These are phyloP conservation scores for Drechslera avenae DNA, from an alignment of 2,329 filamentous ascomycete species.

Conservation along the genomic window DNA sequence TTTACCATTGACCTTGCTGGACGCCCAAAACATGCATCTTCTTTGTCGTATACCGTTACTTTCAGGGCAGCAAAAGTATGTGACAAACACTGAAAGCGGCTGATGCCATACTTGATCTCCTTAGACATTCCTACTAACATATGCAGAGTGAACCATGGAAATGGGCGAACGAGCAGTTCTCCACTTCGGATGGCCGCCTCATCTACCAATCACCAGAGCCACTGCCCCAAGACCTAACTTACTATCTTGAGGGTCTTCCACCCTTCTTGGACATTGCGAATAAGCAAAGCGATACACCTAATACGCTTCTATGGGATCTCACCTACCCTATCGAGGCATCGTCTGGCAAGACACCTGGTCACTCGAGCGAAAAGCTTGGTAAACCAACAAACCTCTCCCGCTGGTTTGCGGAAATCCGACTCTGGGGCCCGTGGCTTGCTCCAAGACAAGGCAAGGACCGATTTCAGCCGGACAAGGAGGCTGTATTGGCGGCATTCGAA, in stretches of 20 bases:
- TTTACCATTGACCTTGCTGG: conserved; percentile 59
- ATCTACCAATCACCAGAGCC: conserved; percentile 55
- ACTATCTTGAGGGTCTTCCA: conserved; percentile 65
- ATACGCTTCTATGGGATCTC: conserved; percentile 74
- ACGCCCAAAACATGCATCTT: conserved; percentile 51
- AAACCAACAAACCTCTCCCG: conserved; percentile 67
- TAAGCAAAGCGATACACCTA: conserved; percentile 68
- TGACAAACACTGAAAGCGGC: not conserved
- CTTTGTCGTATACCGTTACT: conserved; percentile 71
- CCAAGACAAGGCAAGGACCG: conserved; percentile 77
- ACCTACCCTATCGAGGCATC: conserved; percentile 62
- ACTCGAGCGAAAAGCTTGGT: conserved; percentile 64
- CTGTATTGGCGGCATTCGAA: conserved; percentile 77
- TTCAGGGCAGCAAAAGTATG: conserved; percentile 59
- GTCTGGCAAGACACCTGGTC: conserved; percentile 62
- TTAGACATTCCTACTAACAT: not conserved
- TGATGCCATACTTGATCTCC: not conserved
- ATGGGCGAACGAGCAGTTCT: conserved; percentile 71
- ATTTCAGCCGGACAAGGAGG: conserved; percentile 77
- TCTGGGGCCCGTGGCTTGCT: conserved; percentile 84
- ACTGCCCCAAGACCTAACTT: conserved; percentile 52
- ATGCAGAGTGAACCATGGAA: conserved; percentile 62
- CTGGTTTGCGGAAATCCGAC: conserved; percentile 81
- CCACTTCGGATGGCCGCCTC: conserved; percentile 66
- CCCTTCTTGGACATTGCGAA: conserved; percentile 59